A percentile compares a stretch with the other conserved stretches of the same genome.
Evolutionary conservation across 1,284 basidiomycete genomes (phyloP).

Genomic region (Butyriboletus appendiculatus): DNA sequence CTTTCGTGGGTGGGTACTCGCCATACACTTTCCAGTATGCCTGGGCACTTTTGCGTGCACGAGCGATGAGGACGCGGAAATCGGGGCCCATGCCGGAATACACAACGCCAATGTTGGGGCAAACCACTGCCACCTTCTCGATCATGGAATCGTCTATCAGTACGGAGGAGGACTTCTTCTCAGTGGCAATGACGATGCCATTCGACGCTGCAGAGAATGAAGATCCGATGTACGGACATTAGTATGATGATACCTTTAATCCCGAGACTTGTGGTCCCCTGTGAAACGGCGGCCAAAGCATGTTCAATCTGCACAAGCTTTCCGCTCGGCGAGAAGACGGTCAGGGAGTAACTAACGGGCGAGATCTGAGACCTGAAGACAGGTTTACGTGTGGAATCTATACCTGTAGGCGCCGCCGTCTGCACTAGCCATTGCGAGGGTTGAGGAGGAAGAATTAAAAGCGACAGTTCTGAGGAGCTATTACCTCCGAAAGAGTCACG

Average conservation of each 20-base stretch:
- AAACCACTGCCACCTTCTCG: slow-evolving; percentile 95
- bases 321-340: slow-evolving; percentile 98
- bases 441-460: slow-evolving; percentile 19
- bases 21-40: slow-evolving; percentile 99
- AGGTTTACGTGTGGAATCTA: slow-evolving; percentile 17
- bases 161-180: slow-evolving; percentile 98
- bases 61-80: slow-evolving; percentile 91
- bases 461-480: slow-evolving; percentile 23
- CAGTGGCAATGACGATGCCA: slow-evolving; percentile 98
- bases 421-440: slow-evolving; percentile 58
- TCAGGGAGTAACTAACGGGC: slow-evolving; percentile 87
- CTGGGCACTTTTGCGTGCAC: slow-evolving; percentile 97
- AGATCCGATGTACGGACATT: slow-evolving; percentile 17
- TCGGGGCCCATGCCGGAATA: slow-evolving; percentile 99
- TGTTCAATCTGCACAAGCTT: slow-evolving; percentile 99
- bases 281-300: slow-evolving; percentile 95
- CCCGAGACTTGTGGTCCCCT: slow-evolving; percentile 95
- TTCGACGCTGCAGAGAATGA: slow-evolving; percentile 75
- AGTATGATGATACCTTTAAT: slow-evolving; percentile 81
- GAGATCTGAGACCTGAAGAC: slow-evolving; percentile 20
- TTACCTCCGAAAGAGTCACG: slow-evolving; percentile 7
- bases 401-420: slow-evolving; percentile 86
- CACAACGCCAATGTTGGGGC: slow-evolving; percentile 98
- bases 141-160: slow-evolving; percentile 97
- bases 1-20: slow-evolving; percentile 97